Conservation (phyloP, 495 filamentous ascomycete species). For the Aspergillus wentii region DNA sequence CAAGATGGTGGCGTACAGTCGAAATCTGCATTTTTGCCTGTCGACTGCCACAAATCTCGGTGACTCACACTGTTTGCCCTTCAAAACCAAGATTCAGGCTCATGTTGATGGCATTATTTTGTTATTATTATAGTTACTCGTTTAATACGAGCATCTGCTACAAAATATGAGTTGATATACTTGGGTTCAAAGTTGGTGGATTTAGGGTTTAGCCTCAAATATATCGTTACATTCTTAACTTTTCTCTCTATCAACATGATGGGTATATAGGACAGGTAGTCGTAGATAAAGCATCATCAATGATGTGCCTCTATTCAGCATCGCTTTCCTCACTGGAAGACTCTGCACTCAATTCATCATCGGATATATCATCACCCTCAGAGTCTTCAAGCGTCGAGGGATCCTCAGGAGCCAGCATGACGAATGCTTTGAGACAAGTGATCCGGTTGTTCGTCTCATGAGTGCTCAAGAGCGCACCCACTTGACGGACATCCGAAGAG, state of each 20-base stretch:
- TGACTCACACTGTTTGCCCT: no score
- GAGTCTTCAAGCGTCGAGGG: conserved; percentile 26
- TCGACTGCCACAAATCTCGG: no score
- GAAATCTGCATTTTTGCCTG: no score
- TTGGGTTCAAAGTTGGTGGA: no score
- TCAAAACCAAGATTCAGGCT: no score
- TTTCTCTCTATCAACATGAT: conserved; percentile 11
- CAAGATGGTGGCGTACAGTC: no score
- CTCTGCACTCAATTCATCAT: conserved; percentile 36
- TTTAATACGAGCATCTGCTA: no score
- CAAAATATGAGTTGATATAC: no score
- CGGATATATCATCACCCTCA: conserved; percentile 29
- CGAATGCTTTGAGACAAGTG: conserved; percentile 81
- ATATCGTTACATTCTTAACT: no score
- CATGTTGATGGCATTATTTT: no score
- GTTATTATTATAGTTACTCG: no score
- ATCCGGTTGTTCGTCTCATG: conserved; percentile 86
- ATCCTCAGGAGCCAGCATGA: conserved; percentile 57
- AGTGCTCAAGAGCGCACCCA: conserved; percentile 69
- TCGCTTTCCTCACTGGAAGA: conserved; percentile 45
- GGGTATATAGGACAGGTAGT: conserved; percentile 13
- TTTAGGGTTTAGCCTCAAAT: no score
- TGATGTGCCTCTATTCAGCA: conserved; percentile 19
- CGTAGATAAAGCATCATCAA: conserved; percentile 1
- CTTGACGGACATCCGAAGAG: conserved; percentile 32